Base-by-base conservation (phyloP, 768 basidiomycete species). In the Lentinula detonsa region DNA sequence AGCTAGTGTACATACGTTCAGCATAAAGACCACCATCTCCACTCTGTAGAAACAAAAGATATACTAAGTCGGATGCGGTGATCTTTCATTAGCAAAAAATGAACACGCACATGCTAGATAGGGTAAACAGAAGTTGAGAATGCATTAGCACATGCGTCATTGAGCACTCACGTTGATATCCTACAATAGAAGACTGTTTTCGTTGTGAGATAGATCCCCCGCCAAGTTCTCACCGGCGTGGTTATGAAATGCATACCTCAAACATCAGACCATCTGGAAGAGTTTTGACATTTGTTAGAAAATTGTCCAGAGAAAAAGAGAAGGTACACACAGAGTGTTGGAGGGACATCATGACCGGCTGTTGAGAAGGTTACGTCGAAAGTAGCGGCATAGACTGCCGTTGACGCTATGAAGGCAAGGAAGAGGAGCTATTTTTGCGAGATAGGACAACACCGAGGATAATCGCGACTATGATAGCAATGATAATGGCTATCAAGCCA, bases 11-110 rank as follows among this genome's bases (percentile, higher is more conserved):
- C 16, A 16, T 56, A 84, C 85, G 68, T 70, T 87, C 86, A 3
- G 78, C 86, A 53, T 88, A 87, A 16, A 88, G 69, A 1, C 86
- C 85, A 39, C 86, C 86, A 62, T 88, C 86, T 21, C 85, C 85
- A 62, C 85, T 85, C 84, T 87, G 48, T 18, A 23, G 53, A 16
- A 9, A 39, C 3, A 37, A 31, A 39, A 8, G 37, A 39, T 40
- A 33, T 0, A 2, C n/a, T 10, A 23, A 16, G 15, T 15, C 23
- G 21, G 31, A 16, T 51, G 13, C 31, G 33, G 4, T 23, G 35
- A 42, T 13, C 35, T 23, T 7, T 46, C 37, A 9, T 40, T 54
- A n/a, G 16, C 21, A n/a, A 39, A 50, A 35, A 34, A 56, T 18
- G n/a, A n/a, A 34, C 21, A 61, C 72, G 66, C 67, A 78, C 77